Percentiles rank a stretch among this genome's conserved stretches.
These are phyloP conservation scores for Schizopora paradoxa DNA, from an alignment of 1,284 basidiomycete genomes.

Conservation along the genomic window DNA sequence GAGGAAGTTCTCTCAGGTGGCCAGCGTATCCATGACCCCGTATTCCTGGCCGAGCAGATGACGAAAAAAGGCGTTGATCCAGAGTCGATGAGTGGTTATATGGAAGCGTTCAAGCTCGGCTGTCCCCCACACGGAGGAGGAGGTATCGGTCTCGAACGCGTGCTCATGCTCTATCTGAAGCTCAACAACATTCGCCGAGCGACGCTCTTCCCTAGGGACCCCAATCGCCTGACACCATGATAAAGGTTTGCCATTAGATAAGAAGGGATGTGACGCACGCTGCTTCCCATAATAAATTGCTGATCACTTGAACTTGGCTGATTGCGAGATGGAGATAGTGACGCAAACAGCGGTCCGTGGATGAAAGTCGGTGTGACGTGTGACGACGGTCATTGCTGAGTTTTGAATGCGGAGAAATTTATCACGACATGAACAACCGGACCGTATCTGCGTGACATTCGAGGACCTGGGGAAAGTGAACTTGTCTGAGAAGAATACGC, in stretches of 20 bases:
- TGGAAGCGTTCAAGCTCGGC: conserved; percentile 93
- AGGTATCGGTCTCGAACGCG: conserved; percentile 88
- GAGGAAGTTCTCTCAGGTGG: conserved; percentile 98
- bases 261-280: too few relatives aligned
- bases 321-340: too few relatives aligned
- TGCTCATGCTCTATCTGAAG: conserved; percentile 93
- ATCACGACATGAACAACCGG: too few relatives aligned
- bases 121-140: conserved; percentile 87
- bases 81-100: conserved; percentile 82
- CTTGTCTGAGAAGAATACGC: too few relatives aligned
- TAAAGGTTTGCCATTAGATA: neutral
- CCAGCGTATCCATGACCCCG: conserved; percentile 93
- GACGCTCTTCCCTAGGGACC: conserved; percentile 93
- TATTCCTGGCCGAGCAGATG: conserved; percentile 82
- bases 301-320: too few relatives aligned
- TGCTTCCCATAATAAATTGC: too few relatives aligned
- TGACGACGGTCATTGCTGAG: too few relatives aligned
- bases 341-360: too few relatives aligned
- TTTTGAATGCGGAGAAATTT: too few relatives aligned
- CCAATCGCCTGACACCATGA: conserved; percentile 73
- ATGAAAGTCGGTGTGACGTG: too few relatives aligned
- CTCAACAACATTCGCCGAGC: conserved; percentile 94
- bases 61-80: conserved; percentile 77
- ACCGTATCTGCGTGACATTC: too few relatives aligned
- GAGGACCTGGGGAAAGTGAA: too few relatives aligned